Base-by-base conservation (phyloP, 2,329 filamentous ascomycete genomes). In the Grosmannia clavigera region DNA sequence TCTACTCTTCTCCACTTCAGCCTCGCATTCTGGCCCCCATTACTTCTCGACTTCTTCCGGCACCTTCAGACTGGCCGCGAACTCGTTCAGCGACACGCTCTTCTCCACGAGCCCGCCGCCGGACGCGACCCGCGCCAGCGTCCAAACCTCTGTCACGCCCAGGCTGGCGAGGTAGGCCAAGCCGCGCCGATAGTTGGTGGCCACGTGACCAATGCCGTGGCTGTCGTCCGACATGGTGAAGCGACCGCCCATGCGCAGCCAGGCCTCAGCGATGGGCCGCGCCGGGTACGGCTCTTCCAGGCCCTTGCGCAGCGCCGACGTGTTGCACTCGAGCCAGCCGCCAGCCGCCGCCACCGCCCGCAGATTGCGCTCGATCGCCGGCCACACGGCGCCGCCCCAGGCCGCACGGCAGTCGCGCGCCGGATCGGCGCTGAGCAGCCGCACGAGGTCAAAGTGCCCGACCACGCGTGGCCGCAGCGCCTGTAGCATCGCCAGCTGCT, bases 211-310 rank as follows among this genome's bases (percentile, higher is more conserved):
- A 61, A 90, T 81, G 48, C 89, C 89, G 75, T 99, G 94, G 71
- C 91, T 96, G 73, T 99, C 94, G 71, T 99, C 94, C 7, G 90
- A 96, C 66, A 99, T 80, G 58, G 90, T 95, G 72, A 97, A 95
- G 62, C 81, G 82, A 29, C 94, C 92, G 29, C 86, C 86, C 67
- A 89, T 78, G 9, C 73, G 73, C 59, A 91, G 69, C 76, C 90
- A 95, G 70, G 83, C 82, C 79, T 89, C 80, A 66, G 90, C 90
- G 68, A 99, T 87, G 66, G 83, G 78, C 59, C 82, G 79, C 63
- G 84, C 84, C 0, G 94, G 94, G 77, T 99, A 99, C 54, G 92
- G 90, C 76, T 97, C 91, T 25, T 77, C 81, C 73, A 97, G 82
- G 5, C 92, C 94, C 76, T 99, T 99, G 64, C 94, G 81, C 72